Percentiles rank a stretch among this genome's conserved stretches.
Evolutionary conservation across 345 rosid species (phyloP).

Genomic region (Bruguiera sexangula): DNA sequence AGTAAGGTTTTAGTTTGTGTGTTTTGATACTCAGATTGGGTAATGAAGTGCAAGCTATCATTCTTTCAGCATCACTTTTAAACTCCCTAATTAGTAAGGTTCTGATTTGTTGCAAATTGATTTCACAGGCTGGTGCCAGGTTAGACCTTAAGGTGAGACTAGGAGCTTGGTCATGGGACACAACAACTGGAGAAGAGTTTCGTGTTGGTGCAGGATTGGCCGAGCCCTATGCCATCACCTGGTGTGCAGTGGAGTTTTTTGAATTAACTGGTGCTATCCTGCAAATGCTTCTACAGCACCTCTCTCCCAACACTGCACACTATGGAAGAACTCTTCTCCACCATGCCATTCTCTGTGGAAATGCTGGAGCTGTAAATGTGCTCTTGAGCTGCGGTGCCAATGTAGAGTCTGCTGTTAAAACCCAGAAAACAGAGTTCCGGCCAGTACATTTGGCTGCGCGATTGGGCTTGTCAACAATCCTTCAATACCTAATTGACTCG

Average conservation of each 20-base stretch:
- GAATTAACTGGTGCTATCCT: slow-evolving; percentile 75
- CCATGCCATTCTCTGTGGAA: slow-evolving; percentile 87
- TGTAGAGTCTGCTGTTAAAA: slow-evolving; percentile 54
- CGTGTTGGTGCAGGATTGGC: slow-evolving; percentile 97
- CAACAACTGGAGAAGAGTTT: slow-evolving; percentile 76
- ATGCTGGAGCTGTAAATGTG: slow-evolving; percentile 57
- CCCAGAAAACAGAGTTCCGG: slow-evolving; percentile 46
- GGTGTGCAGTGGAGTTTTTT: slow-evolving; percentile 95
- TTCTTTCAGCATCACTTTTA: background rate
- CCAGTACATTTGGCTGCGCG: slow-evolving; percentile 87
- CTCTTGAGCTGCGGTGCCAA: slow-evolving; percentile 64
- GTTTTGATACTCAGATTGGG: background rate
- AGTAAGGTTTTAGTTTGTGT: background rate
- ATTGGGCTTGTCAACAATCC: slow-evolving; percentile 46
- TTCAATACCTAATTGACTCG: slow-evolving; percentile 54
- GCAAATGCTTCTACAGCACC: slow-evolving; percentile 55
- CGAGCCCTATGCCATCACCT: slow-evolving; percentile 76
- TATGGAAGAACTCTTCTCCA: slow-evolving; percentile 85
- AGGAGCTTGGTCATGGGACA: slow-evolving; percentile 99
- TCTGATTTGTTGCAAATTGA: slow-evolving; percentile 13
- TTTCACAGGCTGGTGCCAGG: slow-evolving; percentile 59
- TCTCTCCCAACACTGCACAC: slow-evolving; percentile 47
- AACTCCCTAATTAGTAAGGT: background rate
- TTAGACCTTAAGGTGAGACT: slow-evolving; percentile 60
- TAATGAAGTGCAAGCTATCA: background rate